phyloP scores from a whole-genome alignment of 1,284 basidiomycete species.

The Fomitopsis betulina region DNA sequence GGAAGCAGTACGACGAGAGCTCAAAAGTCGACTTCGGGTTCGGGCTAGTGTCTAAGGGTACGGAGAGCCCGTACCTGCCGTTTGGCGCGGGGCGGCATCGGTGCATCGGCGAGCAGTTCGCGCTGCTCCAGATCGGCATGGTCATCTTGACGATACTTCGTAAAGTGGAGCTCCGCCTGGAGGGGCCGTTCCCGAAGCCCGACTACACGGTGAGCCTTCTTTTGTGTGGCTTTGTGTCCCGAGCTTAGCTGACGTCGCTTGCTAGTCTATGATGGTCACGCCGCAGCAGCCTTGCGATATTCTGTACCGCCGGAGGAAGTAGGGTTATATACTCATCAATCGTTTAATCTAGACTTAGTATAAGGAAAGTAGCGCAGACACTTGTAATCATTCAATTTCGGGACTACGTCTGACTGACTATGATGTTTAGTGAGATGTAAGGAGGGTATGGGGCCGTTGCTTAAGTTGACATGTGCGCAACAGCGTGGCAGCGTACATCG shows the following conservation, averaged over 20 bases:
- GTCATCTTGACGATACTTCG: slow-evolving; percentile 82
- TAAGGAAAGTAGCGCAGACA: slow-evolving; percentile 3
- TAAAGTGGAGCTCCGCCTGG: slow-evolving; percentile 71
- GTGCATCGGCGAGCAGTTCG: slow-evolving; percentile 97
- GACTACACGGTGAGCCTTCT: slow-evolving; percentile 81
- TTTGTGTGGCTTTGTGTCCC: neutral
- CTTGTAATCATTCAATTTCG: neutral
- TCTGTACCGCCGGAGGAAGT: slow-evolving; percentile 37
- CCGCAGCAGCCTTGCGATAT: slow-evolving; percentile 32
- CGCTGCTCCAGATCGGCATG: slow-evolving; percentile 90
- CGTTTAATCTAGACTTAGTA: neutral
- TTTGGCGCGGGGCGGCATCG: slow-evolving; percentile 96
- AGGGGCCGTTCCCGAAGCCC: slow-evolving; percentile 67
- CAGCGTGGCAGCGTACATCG: no score
- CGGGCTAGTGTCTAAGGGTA: slow-evolving; percentile 90
- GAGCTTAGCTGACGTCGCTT: neutral
- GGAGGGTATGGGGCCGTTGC: no score
- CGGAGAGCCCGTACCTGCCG: slow-evolving; percentile 88
- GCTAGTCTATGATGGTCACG: slow-evolving; percentile 28
- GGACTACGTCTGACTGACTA: no score
- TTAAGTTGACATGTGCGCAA: no score
- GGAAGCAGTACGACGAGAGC: slow-evolving; percentile 72
- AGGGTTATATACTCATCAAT: neutral
- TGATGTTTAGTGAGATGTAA: no score
- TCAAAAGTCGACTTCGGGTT: slow-evolving; percentile 97